These are phyloP conservation scores for Aureoboletus auriporus DNA, from an alignment of 768 basidiomycete genomes.

Conservation along the genomic window DNA sequence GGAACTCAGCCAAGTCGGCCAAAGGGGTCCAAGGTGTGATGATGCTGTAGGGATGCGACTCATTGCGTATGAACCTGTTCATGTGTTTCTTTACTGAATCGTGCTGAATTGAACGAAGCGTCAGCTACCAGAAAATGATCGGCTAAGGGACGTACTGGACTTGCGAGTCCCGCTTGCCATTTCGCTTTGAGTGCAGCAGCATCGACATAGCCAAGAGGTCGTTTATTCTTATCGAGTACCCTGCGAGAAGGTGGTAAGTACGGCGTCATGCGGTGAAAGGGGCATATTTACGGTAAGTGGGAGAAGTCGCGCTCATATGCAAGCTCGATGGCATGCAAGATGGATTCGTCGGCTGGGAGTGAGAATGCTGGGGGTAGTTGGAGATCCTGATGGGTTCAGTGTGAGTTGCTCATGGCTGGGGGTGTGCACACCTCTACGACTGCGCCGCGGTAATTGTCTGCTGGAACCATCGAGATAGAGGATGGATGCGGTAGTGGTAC, in stretches of 20 bases:
- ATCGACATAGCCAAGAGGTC: constrained; percentile 83
- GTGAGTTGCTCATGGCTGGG: neutral
- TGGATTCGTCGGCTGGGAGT: constrained; percentile 64
- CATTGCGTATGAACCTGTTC: constrained; percentile 67
- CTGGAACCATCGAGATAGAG: constrained; percentile 8
- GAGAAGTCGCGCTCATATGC: constrained; percentile 95
- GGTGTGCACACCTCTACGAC: constrained; percentile 72
- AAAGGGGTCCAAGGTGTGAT: constrained; percentile 81
- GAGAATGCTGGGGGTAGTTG: constrained; percentile 88
- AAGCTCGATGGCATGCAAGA: constrained; percentile 74
- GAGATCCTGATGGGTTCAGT: constrained; percentile 39
- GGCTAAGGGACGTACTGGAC: constrained; percentile 49
- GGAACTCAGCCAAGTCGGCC: constrained; percentile 77
- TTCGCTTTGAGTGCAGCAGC: constrained; percentile 68
- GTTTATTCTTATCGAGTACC: constrained; percentile 67
- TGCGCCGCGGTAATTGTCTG: constrained; percentile 77
- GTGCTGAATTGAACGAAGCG: constrained; percentile 36
- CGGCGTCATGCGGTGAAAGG: neutral
- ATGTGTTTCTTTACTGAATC: constrained; percentile 71
- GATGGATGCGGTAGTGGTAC: neutral
- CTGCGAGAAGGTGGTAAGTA: constrained; percentile 35
- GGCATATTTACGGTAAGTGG: constrained; percentile 70
- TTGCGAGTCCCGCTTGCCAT: constrained; percentile 71
- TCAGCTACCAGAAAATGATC: neutral
- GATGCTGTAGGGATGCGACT: constrained; percentile 64